A percentile compares a stretch with the other conserved stretches of the same genome.
Evolutionary conservation across 169 alveolate species (phyloP).

Genomic region (Eimeria falciformis): DNA sequence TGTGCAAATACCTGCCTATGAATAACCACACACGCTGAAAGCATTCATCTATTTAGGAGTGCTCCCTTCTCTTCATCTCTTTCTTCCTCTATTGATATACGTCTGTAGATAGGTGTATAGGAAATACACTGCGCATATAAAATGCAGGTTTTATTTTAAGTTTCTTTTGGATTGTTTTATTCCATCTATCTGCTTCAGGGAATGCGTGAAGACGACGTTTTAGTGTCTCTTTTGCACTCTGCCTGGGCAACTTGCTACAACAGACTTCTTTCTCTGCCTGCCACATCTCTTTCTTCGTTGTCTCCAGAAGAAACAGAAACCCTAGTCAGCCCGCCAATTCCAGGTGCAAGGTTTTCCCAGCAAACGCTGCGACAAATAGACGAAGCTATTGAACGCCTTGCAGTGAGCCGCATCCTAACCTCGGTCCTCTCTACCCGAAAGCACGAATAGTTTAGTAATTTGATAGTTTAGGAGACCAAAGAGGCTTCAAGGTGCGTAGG

Average conservation of each 20-base stretch:
- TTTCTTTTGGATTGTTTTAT: too few relatives aligned
- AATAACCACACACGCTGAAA: too few relatives aligned
- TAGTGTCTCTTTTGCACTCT: conserved; percentile 10
- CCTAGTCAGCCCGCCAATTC: not conserved
- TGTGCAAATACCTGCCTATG: not conserved
- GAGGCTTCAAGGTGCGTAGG: too few relatives aligned
- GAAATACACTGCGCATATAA: too few relatives aligned
- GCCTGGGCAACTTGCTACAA: conserved; percentile 57
- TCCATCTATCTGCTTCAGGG: conserved; percentile 24
- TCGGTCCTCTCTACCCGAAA: not conserved
- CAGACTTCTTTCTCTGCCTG: conserved; percentile 25
- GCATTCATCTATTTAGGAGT: too few relatives aligned
- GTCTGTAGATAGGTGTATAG: too few relatives aligned
- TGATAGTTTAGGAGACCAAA: too few relatives aligned
- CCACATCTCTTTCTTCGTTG: not conserved
- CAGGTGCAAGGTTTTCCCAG: not conserved
- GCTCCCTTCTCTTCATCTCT: too few relatives aligned
- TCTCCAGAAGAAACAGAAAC: not conserved
- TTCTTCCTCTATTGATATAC: too few relatives aligned
- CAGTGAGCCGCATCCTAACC: conserved; percentile 30
- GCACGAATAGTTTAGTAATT: too few relatives aligned
- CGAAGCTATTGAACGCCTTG: conserved; percentile 12
- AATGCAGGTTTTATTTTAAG: too few relatives aligned
- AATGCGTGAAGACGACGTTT: conserved; percentile 60
- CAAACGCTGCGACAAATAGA: conserved; percentile 8